Conservation (phyloP, 495 filamentous ascomycete species). For the Penicillium ucsense region DNA sequence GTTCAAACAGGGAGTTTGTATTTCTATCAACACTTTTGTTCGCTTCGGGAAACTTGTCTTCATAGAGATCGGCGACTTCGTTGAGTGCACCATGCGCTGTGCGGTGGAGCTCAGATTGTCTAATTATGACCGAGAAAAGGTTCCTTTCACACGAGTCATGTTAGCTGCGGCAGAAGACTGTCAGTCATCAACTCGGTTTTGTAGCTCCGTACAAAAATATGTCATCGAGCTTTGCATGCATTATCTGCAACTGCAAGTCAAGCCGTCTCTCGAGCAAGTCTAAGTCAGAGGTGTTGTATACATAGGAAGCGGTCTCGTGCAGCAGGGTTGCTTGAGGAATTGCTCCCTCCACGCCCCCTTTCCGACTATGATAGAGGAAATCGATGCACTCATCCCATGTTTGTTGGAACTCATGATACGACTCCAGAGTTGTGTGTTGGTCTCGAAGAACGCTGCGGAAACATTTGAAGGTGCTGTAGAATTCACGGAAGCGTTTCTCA, state of each 20-base stretch:
- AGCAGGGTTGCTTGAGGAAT: background rate
- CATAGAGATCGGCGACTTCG: background rate
- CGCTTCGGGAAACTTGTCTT: background rate
- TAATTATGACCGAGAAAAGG: background rate
- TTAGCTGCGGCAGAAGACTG: background rate
- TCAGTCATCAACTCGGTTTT: background rate
- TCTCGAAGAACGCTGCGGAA: background rate
- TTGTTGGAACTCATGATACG: slow-evolving; percentile 1
- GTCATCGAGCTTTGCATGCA: slow-evolving; percentile 2
- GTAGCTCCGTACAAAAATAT: background rate
- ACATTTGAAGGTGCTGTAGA: background rate
- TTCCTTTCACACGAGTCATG: background rate
- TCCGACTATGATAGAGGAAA: background rate
- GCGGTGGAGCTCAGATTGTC: background rate
- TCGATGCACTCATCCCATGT: slow-evolving; percentile 1
- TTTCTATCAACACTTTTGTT: background rate
- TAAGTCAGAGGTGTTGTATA: background rate
- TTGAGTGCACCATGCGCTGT: background rate
- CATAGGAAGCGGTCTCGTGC: background rate
- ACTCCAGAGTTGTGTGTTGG: slow-evolving; percentile 1
- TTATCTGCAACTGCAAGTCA: background rate
- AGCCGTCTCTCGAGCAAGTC: background rate
- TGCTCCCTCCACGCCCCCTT: background rate
- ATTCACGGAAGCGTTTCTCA: background rate
- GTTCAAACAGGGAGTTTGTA: background rate